Base-by-base conservation (phyloP, 2,329 filamentous ascomycete species). In the Trichoderma breve region DNA sequence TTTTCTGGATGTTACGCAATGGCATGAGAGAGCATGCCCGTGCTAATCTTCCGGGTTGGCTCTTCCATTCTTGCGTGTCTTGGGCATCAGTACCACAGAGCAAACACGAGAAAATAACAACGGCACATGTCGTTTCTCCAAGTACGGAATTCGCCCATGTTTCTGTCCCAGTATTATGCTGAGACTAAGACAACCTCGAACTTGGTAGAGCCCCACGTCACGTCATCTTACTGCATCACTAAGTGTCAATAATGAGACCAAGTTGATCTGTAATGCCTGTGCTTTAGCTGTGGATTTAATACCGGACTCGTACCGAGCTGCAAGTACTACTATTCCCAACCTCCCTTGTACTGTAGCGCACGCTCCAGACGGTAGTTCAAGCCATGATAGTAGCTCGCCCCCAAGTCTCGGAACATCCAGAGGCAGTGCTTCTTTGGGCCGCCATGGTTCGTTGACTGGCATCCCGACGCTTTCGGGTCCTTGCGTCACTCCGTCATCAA, bases 401-500 rank as follows among this genome's bases (percentile, higher is more conserved):
- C 11, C 36, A 15, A 7, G 36, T 68, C 53, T 68, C 65, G 58
- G 26, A 60, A 21, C 55, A 43, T 43, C 36, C 36, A 34, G 66
- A 70, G 66, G 57, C 66, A 34, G 57, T 36, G 55, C 66, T 34
- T 34, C 28, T 34, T 58, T 36, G 47, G 57, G 39, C 21, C 58
- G 30, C 63, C 24, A 34, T 67, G 43, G 34, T 53, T 30, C 21
- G n/a, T 58, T 51, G 30, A 43, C 9, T 58, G 21, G 34, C 11
- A 47, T 51, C 66, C 53, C 28, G 53, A 69, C 39, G 66, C 66
- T 67, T 53, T 55, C 32, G 62, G 63, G 61, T 47, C 70, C 70
- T 68, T 68, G 70, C 70, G 70, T 72, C 70, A 72, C 70, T 63
- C 70, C 70, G 53, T 57, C 62, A 67, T 71, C 57, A 67, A 68